Conservation (phyloP, 2,329 filamentous ascomycete species). For the Cadophora gregata region DNA sequence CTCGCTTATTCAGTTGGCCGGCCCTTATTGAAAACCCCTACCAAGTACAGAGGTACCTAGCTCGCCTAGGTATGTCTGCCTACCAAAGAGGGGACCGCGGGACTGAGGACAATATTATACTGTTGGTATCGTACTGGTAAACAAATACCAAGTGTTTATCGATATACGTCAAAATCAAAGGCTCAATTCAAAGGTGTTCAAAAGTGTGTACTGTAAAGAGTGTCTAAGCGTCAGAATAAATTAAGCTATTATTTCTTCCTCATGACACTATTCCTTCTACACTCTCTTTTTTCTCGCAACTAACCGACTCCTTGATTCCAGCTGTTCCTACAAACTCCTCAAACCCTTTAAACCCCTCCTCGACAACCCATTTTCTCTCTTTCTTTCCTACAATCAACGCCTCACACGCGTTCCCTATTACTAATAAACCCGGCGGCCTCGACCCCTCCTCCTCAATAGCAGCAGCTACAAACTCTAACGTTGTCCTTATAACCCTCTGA, state of each 20-base stretch:
- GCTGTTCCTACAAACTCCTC: conserved; percentile 50
- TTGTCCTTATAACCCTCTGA: conserved; percentile 90
- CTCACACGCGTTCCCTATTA: conserved; percentile 84
- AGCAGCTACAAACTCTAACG: conserved; percentile 75
- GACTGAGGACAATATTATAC: too few relatives aligned
- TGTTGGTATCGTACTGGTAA: too few relatives aligned
- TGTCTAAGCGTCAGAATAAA: too few relatives aligned
- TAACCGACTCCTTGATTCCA: conserved; percentile 33
- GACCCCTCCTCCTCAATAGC: conserved; percentile 91
- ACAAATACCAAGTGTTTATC: too few relatives aligned
- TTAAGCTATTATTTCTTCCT: conserved; percentile 32
- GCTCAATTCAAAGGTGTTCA: too few relatives aligned
- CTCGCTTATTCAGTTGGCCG: too few relatives aligned
- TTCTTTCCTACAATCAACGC: conserved; percentile 67
- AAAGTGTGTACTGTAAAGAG: too few relatives aligned
- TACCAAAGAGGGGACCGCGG: too few relatives aligned
- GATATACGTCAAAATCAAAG: too few relatives aligned
- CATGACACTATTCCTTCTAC: conserved; percentile 23
- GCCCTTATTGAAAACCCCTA: too few relatives aligned
- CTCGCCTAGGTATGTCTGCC: too few relatives aligned
- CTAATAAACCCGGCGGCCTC: conserved; percentile 84
- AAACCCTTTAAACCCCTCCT: conserved; percentile 83
- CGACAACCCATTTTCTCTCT: conserved; percentile 77
- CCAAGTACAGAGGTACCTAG: too few relatives aligned
- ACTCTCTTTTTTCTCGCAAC: conserved; percentile 12